These are phyloP conservation scores for Mycena venus DNA, from an alignment of 768 basidiomycete species.

Conservation along the genomic window DNA sequence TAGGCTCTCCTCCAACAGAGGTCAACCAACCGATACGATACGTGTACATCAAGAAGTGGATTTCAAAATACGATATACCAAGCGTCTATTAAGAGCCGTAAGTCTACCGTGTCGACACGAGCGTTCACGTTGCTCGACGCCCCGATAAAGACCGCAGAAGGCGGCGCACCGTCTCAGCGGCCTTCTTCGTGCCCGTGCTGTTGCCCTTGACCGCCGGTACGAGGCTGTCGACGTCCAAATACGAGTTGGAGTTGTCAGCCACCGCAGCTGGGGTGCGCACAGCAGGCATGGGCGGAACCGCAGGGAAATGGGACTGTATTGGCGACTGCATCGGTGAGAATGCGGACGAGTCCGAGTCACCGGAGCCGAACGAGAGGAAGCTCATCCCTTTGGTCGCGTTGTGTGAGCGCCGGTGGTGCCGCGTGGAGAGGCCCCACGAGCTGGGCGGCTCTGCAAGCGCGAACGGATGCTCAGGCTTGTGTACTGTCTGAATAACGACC, in stretches of 20 bases:
- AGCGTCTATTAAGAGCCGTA: not conserved
- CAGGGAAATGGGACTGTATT: not conserved
- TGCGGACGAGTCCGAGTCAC: not conserved
- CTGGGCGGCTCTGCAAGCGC: not conserved
- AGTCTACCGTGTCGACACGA: not conserved
- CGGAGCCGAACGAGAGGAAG: slow-evolving; percentile 28
- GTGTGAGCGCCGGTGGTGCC: slow-evolving; percentile 11
- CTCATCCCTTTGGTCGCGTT: slow-evolving; percentile 13
- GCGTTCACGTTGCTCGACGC: not conserved
- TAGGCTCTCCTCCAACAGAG: too few relatives aligned
- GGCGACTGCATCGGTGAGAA: slow-evolving; percentile 4
- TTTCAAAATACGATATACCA: not conserved
- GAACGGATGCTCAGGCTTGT: not conserved
- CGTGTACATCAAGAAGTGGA: too few relatives aligned
- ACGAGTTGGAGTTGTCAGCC: not conserved
- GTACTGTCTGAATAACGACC: not conserved
- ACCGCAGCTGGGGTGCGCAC: not conserved
- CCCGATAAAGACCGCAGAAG: slow-evolving; percentile 2
- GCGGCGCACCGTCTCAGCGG: not conserved
- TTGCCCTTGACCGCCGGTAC: not conserved
- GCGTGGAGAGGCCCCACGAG: slow-evolving; percentile 7
- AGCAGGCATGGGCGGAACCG: not conserved
- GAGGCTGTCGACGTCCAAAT: not conserved
- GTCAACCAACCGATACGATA: too few relatives aligned
- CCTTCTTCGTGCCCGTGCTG: not conserved